Conservation (phyloP, 2,329 filamentous ascomycete species). For the Fusarium marasasianum region DNA sequence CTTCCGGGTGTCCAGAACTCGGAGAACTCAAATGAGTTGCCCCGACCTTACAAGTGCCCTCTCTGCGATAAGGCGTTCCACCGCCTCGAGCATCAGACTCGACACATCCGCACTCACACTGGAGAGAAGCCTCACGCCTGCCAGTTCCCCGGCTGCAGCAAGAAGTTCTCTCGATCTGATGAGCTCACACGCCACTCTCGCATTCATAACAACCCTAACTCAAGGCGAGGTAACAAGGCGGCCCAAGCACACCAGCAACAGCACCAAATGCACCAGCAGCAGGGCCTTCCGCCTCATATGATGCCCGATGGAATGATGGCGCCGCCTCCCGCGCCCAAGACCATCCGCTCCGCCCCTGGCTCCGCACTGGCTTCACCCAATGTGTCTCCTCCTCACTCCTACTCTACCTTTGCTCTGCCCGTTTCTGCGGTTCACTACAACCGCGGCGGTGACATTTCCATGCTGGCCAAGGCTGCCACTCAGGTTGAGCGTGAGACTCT, state of each 20-base stretch:
- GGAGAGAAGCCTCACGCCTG: constrained; percentile 98
- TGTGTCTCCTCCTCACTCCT: constrained; percentile 93
- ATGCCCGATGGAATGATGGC: constrained; percentile 76
- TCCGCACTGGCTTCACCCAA: constrained; percentile 93
- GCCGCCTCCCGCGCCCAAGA: constrained; percentile 77
- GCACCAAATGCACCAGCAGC: constrained; percentile 50
- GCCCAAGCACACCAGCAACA: constrained; percentile 55
- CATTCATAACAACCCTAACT: constrained; percentile 99
- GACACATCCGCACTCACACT: constrained; percentile 95
- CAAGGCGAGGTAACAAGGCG: constrained; percentile 87
- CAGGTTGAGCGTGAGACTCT: constrained; percentile 69
- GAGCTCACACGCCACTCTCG: constrained; percentile 96
- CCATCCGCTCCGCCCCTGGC: constrained; percentile 86
- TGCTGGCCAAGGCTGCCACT: constrained; percentile 68
- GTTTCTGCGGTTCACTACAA: constrained; percentile 61
- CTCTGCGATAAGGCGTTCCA: constrained; percentile 99
- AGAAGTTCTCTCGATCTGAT: constrained; percentile 95
- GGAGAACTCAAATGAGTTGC: constrained; percentile 74
- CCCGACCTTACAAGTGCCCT: constrained; percentile 97
- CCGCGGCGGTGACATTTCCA: constrained; percentile 64
- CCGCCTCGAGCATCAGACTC: constrained; percentile 90
- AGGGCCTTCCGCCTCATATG: constrained; percentile 55
- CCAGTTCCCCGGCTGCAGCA: constrained; percentile 94
- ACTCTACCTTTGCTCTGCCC: constrained; percentile 72
- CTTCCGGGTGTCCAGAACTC: constrained; percentile 69